Conservation (phyloP, 2,329 filamentous ascomycete species). For the Fusarium torulosum region DNA sequence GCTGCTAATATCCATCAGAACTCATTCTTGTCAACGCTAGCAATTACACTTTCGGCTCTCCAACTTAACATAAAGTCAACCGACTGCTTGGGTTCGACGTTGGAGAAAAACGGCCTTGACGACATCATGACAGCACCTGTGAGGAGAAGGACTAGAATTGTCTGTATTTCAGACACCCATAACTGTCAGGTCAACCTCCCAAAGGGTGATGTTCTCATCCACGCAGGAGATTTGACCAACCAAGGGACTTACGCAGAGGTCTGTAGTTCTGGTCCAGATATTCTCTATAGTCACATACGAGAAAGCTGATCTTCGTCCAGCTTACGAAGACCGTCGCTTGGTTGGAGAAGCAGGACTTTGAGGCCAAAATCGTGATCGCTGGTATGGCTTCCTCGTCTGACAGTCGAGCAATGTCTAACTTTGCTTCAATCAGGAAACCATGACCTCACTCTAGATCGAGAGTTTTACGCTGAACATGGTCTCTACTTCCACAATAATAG, state of each 20-base stretch:
- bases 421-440: slow-evolving; percentile 71
- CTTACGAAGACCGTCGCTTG: slow-evolving; percentile 73
- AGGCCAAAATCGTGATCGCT: slow-evolving; percentile 77
- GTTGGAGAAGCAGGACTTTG: slow-evolving; percentile 76
- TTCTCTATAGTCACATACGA: neutral
- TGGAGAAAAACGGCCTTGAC: slow-evolving; percentile 21
- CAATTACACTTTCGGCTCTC: slow-evolving; percentile 36
- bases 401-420: slow-evolving; percentile 20
- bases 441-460: slow-evolving; percentile 76
- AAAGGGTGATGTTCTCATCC: slow-evolving; percentile 78
- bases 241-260: slow-evolving; percentile 72
- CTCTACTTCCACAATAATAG: slow-evolving; percentile 67
- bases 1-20: slow-evolving; percentile 7
- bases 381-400: slow-evolving; percentile 58
- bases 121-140: slow-evolving; percentile 34
- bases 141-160: slow-evolving; percentile 69
- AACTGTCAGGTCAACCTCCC: slow-evolving; percentile 75
- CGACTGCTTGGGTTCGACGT: slow-evolving; percentile 26
- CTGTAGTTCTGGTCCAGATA: slow-evolving; percentile 7
- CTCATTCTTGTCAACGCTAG: slow-evolving; percentile 19
- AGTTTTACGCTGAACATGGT: slow-evolving; percentile 69
- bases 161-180: slow-evolving; percentile 84
- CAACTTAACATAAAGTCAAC: slow-evolving; percentile 33
- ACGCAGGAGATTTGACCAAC: slow-evolving; percentile 82
- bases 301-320: slow-evolving; percentile 44